Conservation (phyloP, 805 yeast species). For the Candida anglica region DNA sequence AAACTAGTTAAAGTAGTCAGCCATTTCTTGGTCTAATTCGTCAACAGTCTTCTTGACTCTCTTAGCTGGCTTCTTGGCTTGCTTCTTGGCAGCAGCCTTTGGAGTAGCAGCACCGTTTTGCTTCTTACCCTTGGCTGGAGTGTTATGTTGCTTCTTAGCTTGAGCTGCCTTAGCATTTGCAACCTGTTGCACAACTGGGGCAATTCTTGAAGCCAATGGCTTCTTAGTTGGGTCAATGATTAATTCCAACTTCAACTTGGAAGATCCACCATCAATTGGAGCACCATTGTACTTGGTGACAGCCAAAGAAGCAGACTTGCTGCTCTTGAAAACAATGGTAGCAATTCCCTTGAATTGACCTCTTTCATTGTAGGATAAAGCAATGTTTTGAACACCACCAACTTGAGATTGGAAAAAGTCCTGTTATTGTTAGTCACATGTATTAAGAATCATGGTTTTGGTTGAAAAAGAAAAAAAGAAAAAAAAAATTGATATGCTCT, state of each 20-base stretch:
- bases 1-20: constrained; percentile 71
- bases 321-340: constrained; percentile 69
- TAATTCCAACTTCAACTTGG: constrained; percentile 73
- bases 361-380: constrained; percentile 75
- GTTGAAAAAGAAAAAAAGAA: constrained; percentile 4
- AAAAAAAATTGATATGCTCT: constrained; percentile 2
- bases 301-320: constrained; percentile 71
- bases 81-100: constrained; percentile 10
- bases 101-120: constrained; percentile 4
- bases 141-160: constrained; percentile 13
- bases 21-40: constrained; percentile 97
- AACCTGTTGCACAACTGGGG: constrained; percentile 36
- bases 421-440: constrained; percentile 42
- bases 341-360: constrained; percentile 93
- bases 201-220: constrained; percentile 72
- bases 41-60: constrained; percentile 71
- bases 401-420: constrained; percentile 85
- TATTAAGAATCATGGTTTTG: constrained; percentile 1
- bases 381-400: constrained; percentile 75
- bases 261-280: constrained; percentile 84
- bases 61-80: constrained; percentile 30
- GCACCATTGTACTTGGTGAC: constrained; percentile 86
- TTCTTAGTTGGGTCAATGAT: constrained; percentile 79
- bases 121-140: background rate
- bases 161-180: constrained; percentile 24